These are phyloP conservation scores for Suhomyces kilbournensis DNA, from an alignment of 805 yeast species.

Conservation along the genomic window DNA sequence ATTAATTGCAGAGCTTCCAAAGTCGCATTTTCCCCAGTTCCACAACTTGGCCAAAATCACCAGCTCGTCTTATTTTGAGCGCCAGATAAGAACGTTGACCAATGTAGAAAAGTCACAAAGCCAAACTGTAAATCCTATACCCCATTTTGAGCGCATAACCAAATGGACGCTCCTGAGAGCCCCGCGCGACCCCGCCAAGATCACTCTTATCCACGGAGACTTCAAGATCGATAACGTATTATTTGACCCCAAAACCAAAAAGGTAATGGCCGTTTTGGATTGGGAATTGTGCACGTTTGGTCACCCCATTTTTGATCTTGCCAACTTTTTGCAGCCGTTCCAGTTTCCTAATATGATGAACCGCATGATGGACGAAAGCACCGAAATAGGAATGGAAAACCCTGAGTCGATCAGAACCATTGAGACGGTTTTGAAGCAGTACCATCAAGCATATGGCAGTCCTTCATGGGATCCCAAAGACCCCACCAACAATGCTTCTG, in stretches of 20 bases:
- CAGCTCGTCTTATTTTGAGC: slow-evolving; percentile 43
- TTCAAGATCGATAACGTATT: slow-evolving; percentile 63
- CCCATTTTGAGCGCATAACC: slow-evolving; percentile 41
- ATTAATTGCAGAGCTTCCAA: slow-evolving; percentile 44
- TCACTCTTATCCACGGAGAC: slow-evolving; percentile 60
- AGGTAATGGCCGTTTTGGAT: slow-evolving; percentile 55
- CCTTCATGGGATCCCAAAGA: slow-evolving; percentile 29
- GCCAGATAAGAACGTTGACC: slow-evolving; percentile 50
- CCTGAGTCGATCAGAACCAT: slow-evolving; percentile 20
- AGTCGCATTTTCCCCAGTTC: slow-evolving; percentile 43
- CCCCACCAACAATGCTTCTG: slow-evolving; percentile 41
- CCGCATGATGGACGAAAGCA: slow-evolving; percentile 20
- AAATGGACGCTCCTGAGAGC: slow-evolving; percentile 41
- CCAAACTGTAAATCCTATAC: slow-evolving; percentile 45
- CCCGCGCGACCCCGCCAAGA: slow-evolving; percentile 46
- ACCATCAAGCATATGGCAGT: slow-evolving; percentile 20
- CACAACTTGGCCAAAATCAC: slow-evolving; percentile 18
- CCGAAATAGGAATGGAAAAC: slow-evolving; percentile 32
- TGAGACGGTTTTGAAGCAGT: slow-evolving; percentile 24
- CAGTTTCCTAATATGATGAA: slow-evolving; percentile 42
- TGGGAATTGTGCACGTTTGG: slow-evolving; percentile 69
- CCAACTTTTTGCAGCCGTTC: slow-evolving; percentile 57
- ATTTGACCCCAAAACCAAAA: slow-evolving; percentile 50
- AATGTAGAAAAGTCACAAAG: slow-evolving; percentile 40
- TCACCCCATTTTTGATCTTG: slow-evolving; percentile 60